Evolutionary conservation across 164 flowering plant genomes (phyloP), one percentile per base, ranked within the genome.

Genomic region (Chloranthus sessilifolius): DNA sequence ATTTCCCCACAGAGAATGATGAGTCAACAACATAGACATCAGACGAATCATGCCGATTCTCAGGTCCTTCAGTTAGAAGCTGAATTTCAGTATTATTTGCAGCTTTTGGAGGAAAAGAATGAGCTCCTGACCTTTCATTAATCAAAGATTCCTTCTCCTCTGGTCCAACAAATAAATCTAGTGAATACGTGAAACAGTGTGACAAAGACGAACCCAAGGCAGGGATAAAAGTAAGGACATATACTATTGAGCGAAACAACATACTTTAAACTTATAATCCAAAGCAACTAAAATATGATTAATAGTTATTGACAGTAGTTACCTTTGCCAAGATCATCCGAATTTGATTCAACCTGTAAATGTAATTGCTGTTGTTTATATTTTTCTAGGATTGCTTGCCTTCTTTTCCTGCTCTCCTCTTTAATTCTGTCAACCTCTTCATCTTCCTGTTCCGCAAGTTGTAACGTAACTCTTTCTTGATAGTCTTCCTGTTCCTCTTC

Each of bases 381-480:
- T 64, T 88, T 91, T 55, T 87, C 89, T 22, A 91, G 62, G 21
- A 91, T 91, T 22, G 90, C 98, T 66, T 83, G 78, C 68, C 79
- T 80, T 56, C 84, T 62, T 62, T 79, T 81, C 72, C 95, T 76
- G 67, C 98, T 91, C 66, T 88, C 92, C 67, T 91, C 98, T 67
- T 81, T 84, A 48, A 91, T 83, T 69, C 66, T 78, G 35, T 78
- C 72, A 34, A 91, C 53, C 59, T 91, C 98, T 47, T 91, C 92
- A 64, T 91, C 97, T 69, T 90, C 97, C 59, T 75, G 80, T 27
- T 83, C 89, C 14, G 72, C 82, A 29, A 83, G 77, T 61, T 87
- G 77, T 63, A 81, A 55, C 7, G 63, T 49, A 55, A 76, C 47
- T 35, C 54, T 66, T 45, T 88, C 95, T 38, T 79, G 74, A 56